Percentiles rank a stretch among this genome's conserved stretches.
Conservation (phyloP, 2,329 filamentous ascomycete genomes). For the Camillea tinctor region DNA sequence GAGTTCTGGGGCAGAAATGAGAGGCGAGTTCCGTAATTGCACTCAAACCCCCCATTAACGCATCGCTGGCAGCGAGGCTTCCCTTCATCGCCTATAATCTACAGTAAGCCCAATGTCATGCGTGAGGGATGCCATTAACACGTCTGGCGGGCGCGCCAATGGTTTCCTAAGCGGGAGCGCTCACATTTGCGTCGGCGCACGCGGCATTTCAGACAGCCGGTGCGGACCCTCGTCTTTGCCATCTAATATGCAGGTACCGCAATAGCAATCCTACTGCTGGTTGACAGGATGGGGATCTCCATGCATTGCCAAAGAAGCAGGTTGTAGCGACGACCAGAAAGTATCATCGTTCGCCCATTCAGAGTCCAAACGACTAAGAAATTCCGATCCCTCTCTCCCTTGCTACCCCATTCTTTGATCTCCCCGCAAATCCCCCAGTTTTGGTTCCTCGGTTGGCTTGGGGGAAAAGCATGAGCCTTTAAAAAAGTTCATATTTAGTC, state of each 20-base stretch:
- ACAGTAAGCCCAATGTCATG: neutral
- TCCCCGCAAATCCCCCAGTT: neutral
- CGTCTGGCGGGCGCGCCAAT: neutral
- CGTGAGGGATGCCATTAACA: neutral
- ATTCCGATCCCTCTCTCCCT: neutral
- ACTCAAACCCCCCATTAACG: slow-evolving; percentile 43
- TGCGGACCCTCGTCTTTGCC: slow-evolving; percentile 34
- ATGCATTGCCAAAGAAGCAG: neutral
- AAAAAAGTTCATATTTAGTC: neutral
- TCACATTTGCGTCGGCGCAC: slow-evolving; percentile 48
- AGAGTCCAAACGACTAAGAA: neutral
- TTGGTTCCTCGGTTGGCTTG: neutral
- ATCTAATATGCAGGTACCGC: neutral
- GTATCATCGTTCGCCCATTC: neutral
- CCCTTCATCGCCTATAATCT: slow-evolving; percentile 45
- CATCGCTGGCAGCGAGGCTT: slow-evolving; percentile 51
- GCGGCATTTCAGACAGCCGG: slow-evolving; percentile 49
- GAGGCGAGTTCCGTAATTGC: slow-evolving; percentile 46
- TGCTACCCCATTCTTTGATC: neutral
- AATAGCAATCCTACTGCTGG: neutral
- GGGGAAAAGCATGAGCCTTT: neutral
- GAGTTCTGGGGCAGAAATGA: slow-evolving; percentile 50
- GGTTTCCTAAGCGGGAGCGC: neutral
- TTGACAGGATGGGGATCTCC: neutral
- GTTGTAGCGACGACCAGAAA: neutral